Conservation (phyloP, 805 yeast genomes). For the Millerozyma acaciae region DNA sequence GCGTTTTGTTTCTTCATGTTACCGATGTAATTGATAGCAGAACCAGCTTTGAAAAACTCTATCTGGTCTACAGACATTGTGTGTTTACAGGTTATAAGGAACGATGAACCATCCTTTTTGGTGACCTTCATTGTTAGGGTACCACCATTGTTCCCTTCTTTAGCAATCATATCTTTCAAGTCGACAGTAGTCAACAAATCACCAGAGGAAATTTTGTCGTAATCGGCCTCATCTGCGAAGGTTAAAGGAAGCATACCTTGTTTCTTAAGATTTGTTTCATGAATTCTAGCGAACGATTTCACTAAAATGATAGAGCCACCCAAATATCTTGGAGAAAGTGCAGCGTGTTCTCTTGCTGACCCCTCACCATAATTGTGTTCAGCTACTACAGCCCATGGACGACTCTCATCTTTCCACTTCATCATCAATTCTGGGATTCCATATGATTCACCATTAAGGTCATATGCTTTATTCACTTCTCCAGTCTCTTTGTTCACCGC, state of each 20-base stretch:
- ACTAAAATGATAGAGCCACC: slow-evolving; percentile 88
- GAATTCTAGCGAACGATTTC: slow-evolving; percentile 96
- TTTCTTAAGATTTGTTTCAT: slow-evolving; percentile 95
- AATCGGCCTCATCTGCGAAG: slow-evolving; percentile 85
- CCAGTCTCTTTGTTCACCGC: slow-evolving; percentile 97
- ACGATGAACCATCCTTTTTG: slow-evolving; percentile 66
- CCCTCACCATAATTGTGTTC: slow-evolving; percentile 99
- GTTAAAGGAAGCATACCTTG: slow-evolving; percentile 97
- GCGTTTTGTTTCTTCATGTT: slow-evolving; percentile 26
- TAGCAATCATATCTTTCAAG: slow-evolving; percentile 69
- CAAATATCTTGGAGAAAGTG: slow-evolving; percentile 88
- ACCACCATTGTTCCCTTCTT: slow-evolving; percentile 88
- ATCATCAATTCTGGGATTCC: slow-evolving; percentile 96
- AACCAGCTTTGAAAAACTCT: slow-evolving; percentile 94
- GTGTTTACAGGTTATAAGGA: slow-evolving; percentile 76
- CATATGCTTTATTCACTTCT: slow-evolving; percentile 87
- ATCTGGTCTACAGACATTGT: slow-evolving; percentile 97
- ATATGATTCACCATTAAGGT: slow-evolving; percentile 70
- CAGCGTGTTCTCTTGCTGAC: slow-evolving; percentile 98
- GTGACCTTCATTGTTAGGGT: slow-evolving; percentile 65
- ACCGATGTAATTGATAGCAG: slow-evolving; percentile 92
- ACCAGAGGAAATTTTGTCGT: slow-evolving; percentile 73
- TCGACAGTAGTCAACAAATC: slow-evolving; percentile 76
- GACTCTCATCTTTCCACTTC: slow-evolving; percentile 81
- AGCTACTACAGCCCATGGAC: slow-evolving; percentile 94